These are phyloP conservation scores for Paraurostyla sp. DNA, from an alignment of 73 alveolate species.

Conservation along the genomic window DNA sequence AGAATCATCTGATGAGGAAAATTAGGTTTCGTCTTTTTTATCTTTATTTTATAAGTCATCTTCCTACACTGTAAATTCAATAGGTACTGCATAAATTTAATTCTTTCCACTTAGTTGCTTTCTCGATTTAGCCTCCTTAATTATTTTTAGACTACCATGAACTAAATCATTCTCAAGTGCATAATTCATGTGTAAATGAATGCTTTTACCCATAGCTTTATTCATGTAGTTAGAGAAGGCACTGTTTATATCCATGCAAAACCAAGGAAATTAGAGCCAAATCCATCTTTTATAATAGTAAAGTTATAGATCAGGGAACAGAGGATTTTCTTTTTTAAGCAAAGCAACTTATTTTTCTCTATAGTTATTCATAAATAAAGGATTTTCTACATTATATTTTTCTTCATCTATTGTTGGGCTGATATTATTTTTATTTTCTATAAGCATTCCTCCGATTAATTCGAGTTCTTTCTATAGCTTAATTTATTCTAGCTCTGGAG, in stretches of 20 bases:
- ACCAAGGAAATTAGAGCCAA: slow-evolving; percentile 41
- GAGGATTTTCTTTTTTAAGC: slow-evolving; percentile 36
- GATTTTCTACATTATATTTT: slow-evolving; percentile 34
- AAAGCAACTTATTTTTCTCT: slow-evolving; percentile 45
- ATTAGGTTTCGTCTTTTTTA: slow-evolving; percentile 17
- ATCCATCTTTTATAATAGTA: slow-evolving; percentile 51
- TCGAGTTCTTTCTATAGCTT: slow-evolving; percentile 37
- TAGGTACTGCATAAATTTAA: slow-evolving; percentile 40
- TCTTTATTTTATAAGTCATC: slow-evolving; percentile 8
- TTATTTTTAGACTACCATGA: slow-evolving; percentile 17
- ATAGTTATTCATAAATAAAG: slow-evolving; percentile 1
- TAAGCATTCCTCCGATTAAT: slow-evolving; percentile 39
- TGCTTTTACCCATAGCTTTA: slow-evolving; percentile 37
- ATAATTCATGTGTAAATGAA: slow-evolving; percentile 37
- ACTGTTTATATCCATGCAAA: slow-evolving; percentile 50
- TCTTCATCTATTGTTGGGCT: slow-evolving; percentile 28
- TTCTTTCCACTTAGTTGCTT: slow-evolving; percentile 18
- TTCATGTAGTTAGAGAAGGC: slow-evolving; percentile 27
- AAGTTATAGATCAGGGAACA: slow-evolving; percentile 2
- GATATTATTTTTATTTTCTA: slow-evolving; percentile 22
- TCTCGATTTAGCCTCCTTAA: slow-evolving; percentile 48
- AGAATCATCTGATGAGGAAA: slow-evolving; percentile 28
- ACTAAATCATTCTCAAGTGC: slow-evolving; percentile 22
- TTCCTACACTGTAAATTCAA: slow-evolving; percentile 3
- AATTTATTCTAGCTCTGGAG: slow-evolving; percentile 48